Base-by-base conservation (phyloP, 305 asterid species). In the Fraxinus nigra region DNA sequence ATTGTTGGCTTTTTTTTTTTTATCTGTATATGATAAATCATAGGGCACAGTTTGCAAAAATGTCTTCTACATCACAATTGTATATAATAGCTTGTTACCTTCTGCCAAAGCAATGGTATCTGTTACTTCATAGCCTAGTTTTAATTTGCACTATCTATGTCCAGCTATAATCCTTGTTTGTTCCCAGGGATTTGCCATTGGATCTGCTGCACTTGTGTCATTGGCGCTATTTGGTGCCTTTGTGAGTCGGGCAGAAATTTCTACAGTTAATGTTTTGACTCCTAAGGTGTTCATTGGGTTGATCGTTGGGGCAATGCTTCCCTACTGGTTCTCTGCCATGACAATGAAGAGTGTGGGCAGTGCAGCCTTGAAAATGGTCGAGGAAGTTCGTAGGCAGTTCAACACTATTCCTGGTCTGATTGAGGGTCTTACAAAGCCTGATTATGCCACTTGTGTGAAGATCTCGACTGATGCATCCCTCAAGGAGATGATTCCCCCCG, bases 341-440 rank as follows among this genome's bases (percentile, higher is more conserved):
- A 94, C 98, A 73, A 94, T 94, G 97, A 94, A 93, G 92, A 94
- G 98, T 82, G 98, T 94, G 26, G 98, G 98, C 1, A 93, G 95
- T 51, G 97, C 98, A 22, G 98, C 98, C 78, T 72, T 94, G 84
- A 92, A 92, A 81, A 94, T 94, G 98, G 98, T 94, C 7, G 98
- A 94, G 86, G 98, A 94, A 84, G 97, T 93, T 51, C 91, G 98
- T 10, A 90, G 98, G 89, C 98, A 94, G 79, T 94, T 94, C 83
- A 91, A 93, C 86, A 94, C 96, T 9, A 94, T 94, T 61, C 97
- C 98, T 9, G 97, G 98, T 22, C 89, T 94, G 20, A 89, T 94
- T 94, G 98, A 94, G 85, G 98, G 98, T 3, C 85, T 0, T 22
- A 88, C 91, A 61, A 93, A 92, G 82, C 98, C 98, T 0, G 98